Conservation (phyloP, 345 rosid species). For the Eucalyptus cladocalyx region DNA sequence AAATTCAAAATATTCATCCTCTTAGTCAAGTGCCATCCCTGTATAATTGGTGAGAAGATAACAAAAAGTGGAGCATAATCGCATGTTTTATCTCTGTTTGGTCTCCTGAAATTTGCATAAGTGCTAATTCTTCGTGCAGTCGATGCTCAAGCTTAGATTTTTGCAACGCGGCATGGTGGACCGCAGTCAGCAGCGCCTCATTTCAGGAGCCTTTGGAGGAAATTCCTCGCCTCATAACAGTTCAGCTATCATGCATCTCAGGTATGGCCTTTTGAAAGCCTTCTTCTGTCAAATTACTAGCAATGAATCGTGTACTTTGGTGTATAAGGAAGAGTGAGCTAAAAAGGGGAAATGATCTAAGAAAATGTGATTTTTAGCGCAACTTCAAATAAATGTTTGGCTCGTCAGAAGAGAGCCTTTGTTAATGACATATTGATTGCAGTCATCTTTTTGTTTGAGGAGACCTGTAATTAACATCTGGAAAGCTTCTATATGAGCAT, state of each 20-base stretch:
- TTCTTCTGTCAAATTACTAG: not conserved
- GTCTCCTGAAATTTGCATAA: not conserved
- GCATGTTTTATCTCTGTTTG: not conserved
- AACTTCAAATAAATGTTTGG: not conserved
- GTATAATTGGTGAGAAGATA: not conserved
- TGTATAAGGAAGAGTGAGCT: not conserved
- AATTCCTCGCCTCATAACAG: conserved; percentile 12
- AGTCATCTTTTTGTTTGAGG: not conserved
- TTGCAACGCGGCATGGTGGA: conserved; percentile 37
- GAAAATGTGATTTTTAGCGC: not conserved
- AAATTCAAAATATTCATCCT: not conserved
- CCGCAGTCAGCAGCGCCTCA: conserved; percentile 22
- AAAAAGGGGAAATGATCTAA: not conserved
- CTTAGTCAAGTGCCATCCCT: not conserved
- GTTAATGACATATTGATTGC: not conserved
- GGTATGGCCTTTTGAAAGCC: conserved; percentile 9
- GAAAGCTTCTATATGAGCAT: not conserved
- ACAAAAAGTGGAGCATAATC: not conserved
- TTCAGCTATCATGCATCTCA: conserved; percentile 35
- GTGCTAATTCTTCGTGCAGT: conserved; percentile 15
- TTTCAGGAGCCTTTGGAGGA: conserved; percentile 2
- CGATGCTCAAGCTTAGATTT: conserved; percentile 52
- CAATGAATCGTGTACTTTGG: not conserved
- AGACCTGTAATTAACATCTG: not conserved
- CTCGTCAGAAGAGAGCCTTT: not conserved